A percentile compares a stretch with the other conserved stretches of the same genome.
These are phyloP conservation scores for Themeda triandra DNA, from an alignment of 176 grass and related monocot species.

Conservation along the genomic window DNA sequence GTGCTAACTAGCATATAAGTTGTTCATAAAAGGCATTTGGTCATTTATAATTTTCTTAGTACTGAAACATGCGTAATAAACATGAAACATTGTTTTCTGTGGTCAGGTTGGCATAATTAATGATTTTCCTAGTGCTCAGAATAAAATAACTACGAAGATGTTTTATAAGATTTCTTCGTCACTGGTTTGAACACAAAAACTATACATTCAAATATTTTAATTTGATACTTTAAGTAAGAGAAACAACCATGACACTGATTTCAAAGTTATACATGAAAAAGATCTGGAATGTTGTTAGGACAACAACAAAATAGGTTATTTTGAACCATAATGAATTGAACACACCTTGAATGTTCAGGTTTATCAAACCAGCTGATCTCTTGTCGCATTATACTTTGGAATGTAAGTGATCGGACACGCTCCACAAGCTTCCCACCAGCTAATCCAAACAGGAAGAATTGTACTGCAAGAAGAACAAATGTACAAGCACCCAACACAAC, in stretches of 20 bases:
- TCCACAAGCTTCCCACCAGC: constrained; percentile 77
- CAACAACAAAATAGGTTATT: not conserved
- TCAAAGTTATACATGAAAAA: not conserved
- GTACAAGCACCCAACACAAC: constrained; percentile 28
- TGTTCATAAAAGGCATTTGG: not conserved
- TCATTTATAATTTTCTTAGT: not conserved
- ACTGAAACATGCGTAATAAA: not conserved
- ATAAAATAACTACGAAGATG: too few species aligned
- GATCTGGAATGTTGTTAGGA: not conserved
- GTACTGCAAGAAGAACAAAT: constrained; percentile 39
- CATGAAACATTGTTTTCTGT: not conserved
- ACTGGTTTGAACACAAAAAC: not conserved
- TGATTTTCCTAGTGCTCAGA: not conserved
- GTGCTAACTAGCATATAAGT: not conserved
- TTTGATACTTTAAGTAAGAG: not conserved
- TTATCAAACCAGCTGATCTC: constrained; percentile 90
- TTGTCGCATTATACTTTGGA: constrained; percentile 58
- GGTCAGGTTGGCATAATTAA: not conserved
- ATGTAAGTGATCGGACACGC: constrained; percentile 59
- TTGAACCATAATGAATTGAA: not conserved
- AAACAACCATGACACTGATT: not conserved
- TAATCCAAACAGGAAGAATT: constrained; percentile 72
- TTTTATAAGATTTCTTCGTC: not conserved
- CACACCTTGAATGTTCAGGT: constrained; percentile 72
- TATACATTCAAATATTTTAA: not conserved